Evolutionary conservation across 2,329 filamentous ascomycete genomes (phyloP), one percentile per base, ranked within the genome.

Genomic region (Alternaria longipes): DNA sequence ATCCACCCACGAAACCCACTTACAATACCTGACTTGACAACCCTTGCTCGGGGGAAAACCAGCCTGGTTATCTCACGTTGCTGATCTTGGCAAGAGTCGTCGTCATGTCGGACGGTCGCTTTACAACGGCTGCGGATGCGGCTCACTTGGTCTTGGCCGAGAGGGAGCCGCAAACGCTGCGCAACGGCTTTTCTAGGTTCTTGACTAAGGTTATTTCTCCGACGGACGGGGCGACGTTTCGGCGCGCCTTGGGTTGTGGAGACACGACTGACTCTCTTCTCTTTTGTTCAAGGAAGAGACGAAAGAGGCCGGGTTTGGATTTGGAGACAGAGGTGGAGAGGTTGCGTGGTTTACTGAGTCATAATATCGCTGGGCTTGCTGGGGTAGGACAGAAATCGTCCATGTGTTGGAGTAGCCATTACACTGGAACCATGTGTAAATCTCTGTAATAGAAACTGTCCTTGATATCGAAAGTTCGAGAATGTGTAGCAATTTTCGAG

Each of bases 81-180:
- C 40, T 24, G 20, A 24, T 42, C 40, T 42, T 42, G 40, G 40
- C 20, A 6, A 42, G 32, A 50, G 46, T 50, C 30, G 32, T 50
- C 46, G 46, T 50, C 46, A 50, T 50, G 14, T 22, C 34, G 16
- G 42, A 28, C 14, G 20, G 9, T 22, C 40, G 40, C 8, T 14
- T 41, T 41, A 8, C 42, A 50, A 50, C 46, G 30, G 34, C 18
- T 34, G 34, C 46, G 46, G 46, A 34, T 36, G 32, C 46, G 46
- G 46, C 46, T 7, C 20, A 22, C 22, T 50, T 32, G 30, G 30
- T 8, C 46, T 50, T 36, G 46, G 46, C 46, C 16, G 16, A 30
- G 46, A 50, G 46, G 20, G 46, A 36, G 46, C 46, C 32, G 46
- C 46, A 42, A 5, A 50, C 30, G 30, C 36, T 36, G 46, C 46